Conservation (phyloP, 1,139 yeast species). For the Trichomonascaceae sp. region DNA sequence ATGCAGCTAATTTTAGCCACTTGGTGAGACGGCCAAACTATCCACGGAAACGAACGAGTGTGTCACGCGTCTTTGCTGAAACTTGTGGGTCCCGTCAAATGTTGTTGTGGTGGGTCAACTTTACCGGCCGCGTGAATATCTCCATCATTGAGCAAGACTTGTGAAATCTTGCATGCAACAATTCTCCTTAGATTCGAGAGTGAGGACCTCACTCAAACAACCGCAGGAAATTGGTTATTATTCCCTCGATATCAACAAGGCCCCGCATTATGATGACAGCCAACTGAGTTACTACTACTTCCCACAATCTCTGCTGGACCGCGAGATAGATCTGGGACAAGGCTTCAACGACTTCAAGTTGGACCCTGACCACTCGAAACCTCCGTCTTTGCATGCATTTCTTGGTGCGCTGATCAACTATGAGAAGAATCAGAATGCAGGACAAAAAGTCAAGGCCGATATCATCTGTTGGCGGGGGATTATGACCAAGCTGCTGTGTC, state of each 20-base stretch:
- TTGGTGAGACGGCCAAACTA: no score
- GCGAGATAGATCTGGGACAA: slow-evolving; percentile 42
- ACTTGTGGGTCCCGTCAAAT: no score
- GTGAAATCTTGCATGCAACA: background rate
- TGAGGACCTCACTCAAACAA: slow-evolving; percentile 36
- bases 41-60: no score
- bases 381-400: slow-evolving; percentile 47
- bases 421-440: slow-evolving; percentile 37
- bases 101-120: no score
- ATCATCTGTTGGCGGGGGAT: slow-evolving; percentile 77
- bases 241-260: slow-evolving; percentile 40
- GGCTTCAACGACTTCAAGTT: slow-evolving; percentile 48
- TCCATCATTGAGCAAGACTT: no score
- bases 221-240: slow-evolving; percentile 60
- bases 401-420: slow-evolving; percentile 40
- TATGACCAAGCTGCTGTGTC: slow-evolving; percentile 49
- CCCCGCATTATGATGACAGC: slow-evolving; percentile 38
- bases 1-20: no score
- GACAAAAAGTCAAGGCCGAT: slow-evolving; percentile 42
- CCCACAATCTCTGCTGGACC: slow-evolving; percentile 50
- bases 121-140: no score
- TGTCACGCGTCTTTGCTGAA: no score
- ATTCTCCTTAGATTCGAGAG: slow-evolving; percentile 18
- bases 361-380: slow-evolving; percentile 32
- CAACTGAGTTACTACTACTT: slow-evolving; percentile 57